phyloP scores from a whole-genome alignment of 1,284 basidiomycete species.

The Melampsora abietis-canadensis region DNA sequence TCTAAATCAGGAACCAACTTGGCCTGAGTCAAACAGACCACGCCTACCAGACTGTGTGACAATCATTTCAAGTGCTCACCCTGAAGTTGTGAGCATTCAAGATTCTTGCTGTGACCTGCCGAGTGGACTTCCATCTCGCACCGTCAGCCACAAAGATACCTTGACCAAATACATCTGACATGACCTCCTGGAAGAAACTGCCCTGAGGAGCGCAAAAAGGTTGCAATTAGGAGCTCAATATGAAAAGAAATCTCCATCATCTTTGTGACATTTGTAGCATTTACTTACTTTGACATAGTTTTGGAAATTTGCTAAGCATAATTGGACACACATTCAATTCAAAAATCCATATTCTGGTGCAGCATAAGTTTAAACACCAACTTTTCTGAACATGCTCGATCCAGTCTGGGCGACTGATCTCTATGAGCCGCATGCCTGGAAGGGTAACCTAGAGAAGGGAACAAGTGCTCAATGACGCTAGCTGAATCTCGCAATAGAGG shows the following conservation, averaged over 20 bases:
- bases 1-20: not conserved
- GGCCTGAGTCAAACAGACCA: no score
- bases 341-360: not conserved
- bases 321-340: not conserved
- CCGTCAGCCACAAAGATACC: conserved; percentile 43
- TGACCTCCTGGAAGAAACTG: conserved; percentile 36
- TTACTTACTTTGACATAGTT: conserved; percentile 43
- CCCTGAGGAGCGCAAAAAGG: conserved; percentile 16
- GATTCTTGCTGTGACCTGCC: conserved; percentile 40
- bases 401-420: conserved; percentile 43
- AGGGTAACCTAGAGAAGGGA: conserved; percentile 26
- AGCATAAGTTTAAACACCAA: conserved; percentile 2
- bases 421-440: conserved; percentile 37
- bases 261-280: not conserved
- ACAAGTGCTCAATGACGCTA: not conserved
- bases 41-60: not conserved
- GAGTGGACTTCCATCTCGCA: conserved; percentile 38
- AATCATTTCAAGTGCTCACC: conserved; percentile 13
- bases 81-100: conserved; percentile 41
- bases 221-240: no score
- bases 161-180: conserved; percentile 44
- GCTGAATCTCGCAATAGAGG: not conserved
- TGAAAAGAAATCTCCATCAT: no score
- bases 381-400: conserved; percentile 44
- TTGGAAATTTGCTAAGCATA: conserved; percentile 38